These are phyloP conservation scores for Schrenkiella parvula DNA, from an alignment of 345 rosid species.

Conservation along the genomic window DNA sequence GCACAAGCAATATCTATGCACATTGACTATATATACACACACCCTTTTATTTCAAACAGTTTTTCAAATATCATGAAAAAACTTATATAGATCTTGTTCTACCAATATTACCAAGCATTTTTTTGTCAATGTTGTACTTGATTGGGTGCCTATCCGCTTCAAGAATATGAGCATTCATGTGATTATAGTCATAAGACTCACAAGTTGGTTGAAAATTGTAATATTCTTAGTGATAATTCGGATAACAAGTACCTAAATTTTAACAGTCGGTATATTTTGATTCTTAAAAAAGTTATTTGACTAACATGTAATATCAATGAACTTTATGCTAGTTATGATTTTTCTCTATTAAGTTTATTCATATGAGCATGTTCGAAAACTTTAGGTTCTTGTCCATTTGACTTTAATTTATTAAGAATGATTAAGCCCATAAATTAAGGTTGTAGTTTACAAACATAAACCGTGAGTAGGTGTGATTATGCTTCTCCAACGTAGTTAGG, in stretches of 20 bases:
- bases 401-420: conserved; percentile 13
- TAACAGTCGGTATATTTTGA: no score
- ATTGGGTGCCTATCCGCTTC: background rate
- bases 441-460: conserved; percentile 1
- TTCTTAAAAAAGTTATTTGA: no score
- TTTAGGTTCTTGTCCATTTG: background rate
- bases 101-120: background rate
- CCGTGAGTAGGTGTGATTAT: background rate
- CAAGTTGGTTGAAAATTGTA: background rate
- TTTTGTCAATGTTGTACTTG: background rate
- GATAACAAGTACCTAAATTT: background rate
- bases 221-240: background rate
- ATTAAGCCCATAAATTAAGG: conserved; percentile 11
- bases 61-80: background rate
- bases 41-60: background rate
- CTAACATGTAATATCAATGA: no score
- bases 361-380: background rate
- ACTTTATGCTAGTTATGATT: background rate
- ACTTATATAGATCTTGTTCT: background rate
- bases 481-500: conserved; percentile 8
- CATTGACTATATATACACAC: background rate
- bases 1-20: background rate
- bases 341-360: background rate
- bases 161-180: background rate
- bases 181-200: background rate